These are phyloP conservation scores for Mallotus nudiflorus DNA, from an alignment of 345 rosid species.

Conservation along the genomic window DNA sequence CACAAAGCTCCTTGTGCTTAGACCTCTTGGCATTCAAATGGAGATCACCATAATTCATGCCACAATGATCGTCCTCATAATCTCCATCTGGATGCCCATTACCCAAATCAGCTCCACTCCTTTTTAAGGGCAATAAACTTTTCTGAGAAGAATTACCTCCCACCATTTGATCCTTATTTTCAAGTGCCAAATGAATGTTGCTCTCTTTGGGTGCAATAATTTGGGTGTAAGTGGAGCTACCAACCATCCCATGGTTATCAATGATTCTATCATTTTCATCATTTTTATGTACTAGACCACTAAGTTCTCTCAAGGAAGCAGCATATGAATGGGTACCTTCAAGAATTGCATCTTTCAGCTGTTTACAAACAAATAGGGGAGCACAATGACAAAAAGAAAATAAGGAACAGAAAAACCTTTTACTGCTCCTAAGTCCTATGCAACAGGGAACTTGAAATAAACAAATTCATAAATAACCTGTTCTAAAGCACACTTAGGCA, in stretches of 20 bases:
- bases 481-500: constrained; percentile 49
- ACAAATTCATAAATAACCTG: constrained; percentile 35
- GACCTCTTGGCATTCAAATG: constrained; percentile 34
- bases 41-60: constrained; percentile 7
- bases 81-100: constrained; percentile 19
- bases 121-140: constrained; percentile 27
- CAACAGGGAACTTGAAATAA: constrained; percentile 8
- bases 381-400: constrained; percentile 2
- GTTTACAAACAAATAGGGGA: constrained; percentile 22
- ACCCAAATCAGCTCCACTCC: constrained; percentile 29
- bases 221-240: constrained; percentile 9
- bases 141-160: constrained; percentile 12
- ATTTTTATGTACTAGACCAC: constrained; percentile 35
- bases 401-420: not conserved
- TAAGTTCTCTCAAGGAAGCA: constrained; percentile 34
- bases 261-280: constrained; percentile 6
- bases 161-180: constrained; percentile 21
- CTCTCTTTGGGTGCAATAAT: constrained; percentile 21
- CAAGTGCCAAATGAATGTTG: constrained; percentile 17
- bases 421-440: not conserved
- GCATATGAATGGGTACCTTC: constrained; percentile 30
- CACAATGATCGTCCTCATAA: constrained; percentile 8
- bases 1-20: constrained; percentile 26
- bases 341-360: constrained; percentile 50
- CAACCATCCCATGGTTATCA: constrained; percentile 14